Evolutionary conservation across 805 yeast genomes (phyloP).

Genomic region (Candida ulmi): DNA sequence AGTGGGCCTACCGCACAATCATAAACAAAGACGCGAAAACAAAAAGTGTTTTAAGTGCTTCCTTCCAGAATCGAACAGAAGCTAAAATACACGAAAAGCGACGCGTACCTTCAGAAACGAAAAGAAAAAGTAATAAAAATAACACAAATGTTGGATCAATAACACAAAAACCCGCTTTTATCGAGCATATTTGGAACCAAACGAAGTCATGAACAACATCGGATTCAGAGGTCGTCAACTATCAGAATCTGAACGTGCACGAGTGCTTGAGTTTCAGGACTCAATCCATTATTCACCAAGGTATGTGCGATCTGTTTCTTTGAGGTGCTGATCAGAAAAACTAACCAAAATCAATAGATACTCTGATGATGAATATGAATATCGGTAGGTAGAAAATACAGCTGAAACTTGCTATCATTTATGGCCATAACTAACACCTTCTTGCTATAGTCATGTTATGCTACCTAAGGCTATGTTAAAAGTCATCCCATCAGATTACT

Average conservation of each 20-base stretch:
- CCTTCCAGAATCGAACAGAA: neutral
- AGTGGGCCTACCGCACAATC: no score
- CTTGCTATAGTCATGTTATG: conserved; percentile 90
- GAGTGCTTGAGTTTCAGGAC: conserved; percentile 87
- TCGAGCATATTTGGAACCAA: no score
- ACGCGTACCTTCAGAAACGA: conserved; percentile 2
- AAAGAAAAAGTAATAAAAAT: neutral
- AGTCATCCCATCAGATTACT: conserved; percentile 89
- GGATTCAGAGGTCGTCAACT: conserved; percentile 58
- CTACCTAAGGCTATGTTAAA: conserved; percentile 94
- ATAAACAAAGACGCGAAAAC: no score
- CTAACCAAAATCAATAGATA: conserved; percentile 39
- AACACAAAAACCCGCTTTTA: neutral
- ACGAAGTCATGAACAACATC: neutral
- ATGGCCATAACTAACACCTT: no score
- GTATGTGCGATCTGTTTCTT: conserved; percentile 26
- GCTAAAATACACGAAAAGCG: neutral
- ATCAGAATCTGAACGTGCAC: conserved; percentile 76
- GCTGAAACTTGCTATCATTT: no score
- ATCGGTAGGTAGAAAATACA: conserved; percentile 40
- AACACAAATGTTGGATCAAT: neutral
- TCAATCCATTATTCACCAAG: conserved; percentile 89
- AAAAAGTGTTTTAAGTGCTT: no score
- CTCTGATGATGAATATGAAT: conserved; percentile 87
- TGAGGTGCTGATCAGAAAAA: no score